Conservation (phyloP, 345 rosid genomes). For the Toxicodendron radicans region DNA sequence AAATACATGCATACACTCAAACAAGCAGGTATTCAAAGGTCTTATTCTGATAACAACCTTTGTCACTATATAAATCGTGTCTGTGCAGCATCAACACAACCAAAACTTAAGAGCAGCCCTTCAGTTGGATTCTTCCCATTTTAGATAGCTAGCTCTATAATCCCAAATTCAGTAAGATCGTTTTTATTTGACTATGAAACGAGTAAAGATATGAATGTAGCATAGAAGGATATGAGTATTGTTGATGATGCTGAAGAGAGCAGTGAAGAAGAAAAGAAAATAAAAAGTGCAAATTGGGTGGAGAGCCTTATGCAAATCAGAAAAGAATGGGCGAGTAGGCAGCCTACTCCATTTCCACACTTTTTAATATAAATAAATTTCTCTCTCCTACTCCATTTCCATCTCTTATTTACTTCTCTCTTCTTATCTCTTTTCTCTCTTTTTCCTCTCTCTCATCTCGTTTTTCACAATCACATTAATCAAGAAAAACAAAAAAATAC, state of each 20-base stretch:
- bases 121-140: conserved; percentile 62
- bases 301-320: conserved; percentile 67
- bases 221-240: conserved; percentile 25
- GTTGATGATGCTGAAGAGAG: conserved; percentile 25
- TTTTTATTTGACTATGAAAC: conserved; percentile 62
- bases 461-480: no score
- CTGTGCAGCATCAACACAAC: conserved; percentile 44
- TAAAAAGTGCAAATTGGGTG: conserved; percentile 71
- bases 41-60: conserved; percentile 66
- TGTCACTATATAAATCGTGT: conserved; percentile 39
- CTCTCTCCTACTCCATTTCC: no score
- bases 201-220: conserved; percentile 32
- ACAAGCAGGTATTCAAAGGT: conserved; percentile 46
- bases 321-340: conserved; percentile 51
- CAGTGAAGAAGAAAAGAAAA: conserved; percentile 29
- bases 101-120: conserved; percentile 53
- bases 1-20: no score
- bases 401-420: no score
- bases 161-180: conserved; percentile 51
- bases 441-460: no score
- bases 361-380: no score
- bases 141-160: conserved; percentile 52
- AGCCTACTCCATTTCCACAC: no score
- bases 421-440: no score
- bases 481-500: no score